Evolutionary conservation across 1,284 basidiomycete genomes (phyloP), one percentile per base, ranked within the genome.

Genomic region (Ganoderma leucocontextum): DNA sequence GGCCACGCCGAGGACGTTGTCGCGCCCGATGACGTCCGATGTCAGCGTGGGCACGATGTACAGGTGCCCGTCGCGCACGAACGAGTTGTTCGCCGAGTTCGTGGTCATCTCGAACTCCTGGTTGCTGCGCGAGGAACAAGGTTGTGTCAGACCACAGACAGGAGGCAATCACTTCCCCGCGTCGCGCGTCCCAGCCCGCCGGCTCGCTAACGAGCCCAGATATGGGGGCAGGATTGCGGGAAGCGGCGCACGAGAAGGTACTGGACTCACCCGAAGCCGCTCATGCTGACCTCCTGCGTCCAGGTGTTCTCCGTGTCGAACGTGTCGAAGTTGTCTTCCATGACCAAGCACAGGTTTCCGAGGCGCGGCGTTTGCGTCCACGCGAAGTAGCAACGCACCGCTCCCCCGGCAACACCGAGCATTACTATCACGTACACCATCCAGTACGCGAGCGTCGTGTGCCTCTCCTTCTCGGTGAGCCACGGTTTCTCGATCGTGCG

Each of bases 81-180:
- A 96, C 15, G 93, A 92, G 78, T 96, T 96, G 78, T 92, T 92
- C 62, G 83, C 73, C 1, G 89, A 91, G 19, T 80, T 82, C 1
- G 95, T 96, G 2, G 94, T 91, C 94, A 95, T 96, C 75, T 95
- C 91, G 74, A 97, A 97, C 76, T 95, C 89, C 53, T 91, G 90
- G 74, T 95, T 95, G 8, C 92, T 94, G 69, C n/a, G 67, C 33
- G 64, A 12, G 15, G 59, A 22, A 66, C 33, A 64, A 65, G 17
- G 12, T 59, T 65, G 58, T 61, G 61, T 64, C 57, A 70, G 29
- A 29, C 29, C 29, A 29, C 13, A 33, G 60, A 15, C 33, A 7
- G 29, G 29, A 29, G 29, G 29, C 29, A 2, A 55, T 12, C 55
- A 58, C 19, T 17, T 19, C 19, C 33, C 9, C 19, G 19, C 33